Percentiles rank a stretch among this genome's conserved stretches.
Evolutionary conservation across 768 basidiomycete genomes (phyloP).

Genomic region (Tremella fuciformis): DNA sequence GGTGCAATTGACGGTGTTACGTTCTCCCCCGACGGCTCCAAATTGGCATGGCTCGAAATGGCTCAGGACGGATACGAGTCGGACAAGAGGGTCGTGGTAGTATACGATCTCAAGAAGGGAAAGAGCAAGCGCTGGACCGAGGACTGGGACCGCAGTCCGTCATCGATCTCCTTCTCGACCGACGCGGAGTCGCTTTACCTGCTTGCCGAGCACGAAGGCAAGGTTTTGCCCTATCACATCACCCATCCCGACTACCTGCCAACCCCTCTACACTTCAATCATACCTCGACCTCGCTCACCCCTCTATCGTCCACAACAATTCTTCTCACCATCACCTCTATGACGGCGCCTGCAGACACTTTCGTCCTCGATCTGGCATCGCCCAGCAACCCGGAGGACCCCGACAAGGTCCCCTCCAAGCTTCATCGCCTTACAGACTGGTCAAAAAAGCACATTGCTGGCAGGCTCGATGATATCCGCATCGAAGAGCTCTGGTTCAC

Average conservation of each 20-base stretch:
- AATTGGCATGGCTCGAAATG: slow-evolving; percentile 83
- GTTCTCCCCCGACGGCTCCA: slow-evolving; percentile 65
- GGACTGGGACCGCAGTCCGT: slow-evolving; percentile 78
- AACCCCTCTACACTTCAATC: slow-evolving; percentile 39
- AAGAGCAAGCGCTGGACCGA: slow-evolving; percentile 63
- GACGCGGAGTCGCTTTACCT: slow-evolving; percentile 69
- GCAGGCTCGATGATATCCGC: slow-evolving; percentile 39
- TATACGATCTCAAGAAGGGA: slow-evolving; percentile 73
- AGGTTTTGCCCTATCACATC: slow-evolving; percentile 53
- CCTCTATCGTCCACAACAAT: slow-evolving; percentile 63
- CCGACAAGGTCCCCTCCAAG: slow-evolving; percentile 30
- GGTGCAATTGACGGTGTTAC: slow-evolving; percentile 75
- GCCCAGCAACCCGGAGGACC: slow-evolving; percentile 50
- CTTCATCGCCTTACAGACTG: slow-evolving; percentile 66
- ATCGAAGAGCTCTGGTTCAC: slow-evolving; percentile 84
- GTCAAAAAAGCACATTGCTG: slow-evolving; percentile 57
- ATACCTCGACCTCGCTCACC: slow-evolving; percentile 55
- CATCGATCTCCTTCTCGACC: slow-evolving; percentile 63
- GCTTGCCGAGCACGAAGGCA: slow-evolving; percentile 74
- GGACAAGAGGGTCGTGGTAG: slow-evolving; percentile 69
- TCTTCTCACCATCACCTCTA: slow-evolving; percentile 69
- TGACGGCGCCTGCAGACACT: slow-evolving; percentile 76
- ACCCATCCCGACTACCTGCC: slow-evolving; percentile 35
- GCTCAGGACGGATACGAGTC: slow-evolving; percentile 84
- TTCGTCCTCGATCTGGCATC: slow-evolving; percentile 59